These are phyloP conservation scores for Boletus eberwhitei DNA, from an alignment of 768 basidiomycete species.

Conservation along the genomic window DNA sequence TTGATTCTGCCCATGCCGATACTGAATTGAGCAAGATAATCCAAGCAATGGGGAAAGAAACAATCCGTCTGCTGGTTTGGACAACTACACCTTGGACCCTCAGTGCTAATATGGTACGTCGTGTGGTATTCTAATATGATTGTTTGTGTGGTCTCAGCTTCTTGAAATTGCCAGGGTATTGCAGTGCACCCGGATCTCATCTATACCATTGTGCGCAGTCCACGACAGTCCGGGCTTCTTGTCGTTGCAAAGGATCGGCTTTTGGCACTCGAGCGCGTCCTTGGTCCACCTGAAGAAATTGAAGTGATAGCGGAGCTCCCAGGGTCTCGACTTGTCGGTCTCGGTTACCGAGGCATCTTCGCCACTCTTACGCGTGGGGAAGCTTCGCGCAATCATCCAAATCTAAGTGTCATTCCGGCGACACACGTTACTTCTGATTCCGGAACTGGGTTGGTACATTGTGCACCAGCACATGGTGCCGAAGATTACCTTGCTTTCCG, in stretches of 20 bases:
- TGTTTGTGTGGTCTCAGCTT: not conserved
- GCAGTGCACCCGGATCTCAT: constrained; percentile 72
- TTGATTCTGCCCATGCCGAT: constrained; percentile 37
- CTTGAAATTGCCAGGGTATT: constrained; percentile 61
- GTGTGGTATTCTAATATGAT: not conserved
- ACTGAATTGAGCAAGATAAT: constrained; percentile 17
- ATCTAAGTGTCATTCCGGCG: constrained; percentile 57
- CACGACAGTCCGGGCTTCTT: constrained; percentile 29
- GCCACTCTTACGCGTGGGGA: constrained; percentile 20
- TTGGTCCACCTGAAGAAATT: constrained; percentile 21
- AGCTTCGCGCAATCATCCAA: not conserved
- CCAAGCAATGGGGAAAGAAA: constrained; percentile 32
- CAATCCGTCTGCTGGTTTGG: constrained; percentile 76
- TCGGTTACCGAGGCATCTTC: constrained; percentile 64
- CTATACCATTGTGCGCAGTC: constrained; percentile 53
- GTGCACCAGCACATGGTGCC: constrained; percentile 89
- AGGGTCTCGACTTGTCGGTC: constrained; percentile 52
- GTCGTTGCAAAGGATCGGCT: constrained; percentile 55
- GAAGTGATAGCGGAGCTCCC: constrained; percentile 21
- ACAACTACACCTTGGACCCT: constrained; percentile 98
- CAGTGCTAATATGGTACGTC: constrained; percentile 85
- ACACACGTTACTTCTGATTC: constrained; percentile 79
- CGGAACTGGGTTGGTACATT: constrained; percentile 96
- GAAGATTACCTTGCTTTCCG: constrained; percentile 87
- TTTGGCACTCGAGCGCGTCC: constrained; percentile 29